Evolutionary conservation across 192 early-diverging fungal species (phyloP).

Genomic region (Nowakowskiella sp.): DNA sequence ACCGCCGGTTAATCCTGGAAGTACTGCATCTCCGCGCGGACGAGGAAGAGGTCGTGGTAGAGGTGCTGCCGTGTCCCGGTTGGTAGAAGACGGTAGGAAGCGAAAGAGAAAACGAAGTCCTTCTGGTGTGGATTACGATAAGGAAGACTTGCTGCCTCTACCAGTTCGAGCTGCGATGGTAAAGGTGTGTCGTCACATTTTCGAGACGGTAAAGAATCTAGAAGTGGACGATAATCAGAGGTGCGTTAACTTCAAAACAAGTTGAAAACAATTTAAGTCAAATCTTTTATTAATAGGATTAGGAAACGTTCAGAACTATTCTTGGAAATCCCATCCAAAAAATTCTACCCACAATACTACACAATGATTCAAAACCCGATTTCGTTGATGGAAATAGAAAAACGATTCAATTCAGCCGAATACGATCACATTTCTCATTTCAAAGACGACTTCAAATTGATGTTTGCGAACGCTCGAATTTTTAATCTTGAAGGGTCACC

Average conservation of each 20-base stretch:
- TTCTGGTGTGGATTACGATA: conserved; percentile 31
- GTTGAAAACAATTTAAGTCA: not conserved
- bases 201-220: conserved; percentile 54
- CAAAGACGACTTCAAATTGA: conserved; percentile 70
- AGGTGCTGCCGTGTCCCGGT: conserved; percentile 5
- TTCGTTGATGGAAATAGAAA: conserved; percentile 78
- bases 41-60: conserved; percentile 8
- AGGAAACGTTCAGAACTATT: conserved; percentile 58
- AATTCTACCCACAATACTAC: conserved; percentile 85
- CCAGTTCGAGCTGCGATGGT: conserved; percentile 48
- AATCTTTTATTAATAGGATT: conserved; percentile 11
- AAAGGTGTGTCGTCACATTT: conserved; percentile 45
- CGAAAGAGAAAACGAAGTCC: conserved; percentile 23
- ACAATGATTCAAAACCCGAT: conserved; percentile 81
- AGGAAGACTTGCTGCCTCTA: conserved; percentile 43
- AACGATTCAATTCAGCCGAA: conserved; percentile 56
- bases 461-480: conserved; percentile 86
- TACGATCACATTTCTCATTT: conserved; percentile 58
- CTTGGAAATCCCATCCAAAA: conserved; percentile 58
- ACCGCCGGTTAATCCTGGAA: conserved; percentile 24
- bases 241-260: conserved; percentile 14
- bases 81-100: conserved; percentile 17
- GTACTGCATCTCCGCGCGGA: conserved; percentile 6
- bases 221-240: conserved; percentile 29
- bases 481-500: conserved; percentile 89